Base-by-base conservation (phyloP, 2,329 filamentous ascomycete species). In the Penicillium sp. region DNA sequence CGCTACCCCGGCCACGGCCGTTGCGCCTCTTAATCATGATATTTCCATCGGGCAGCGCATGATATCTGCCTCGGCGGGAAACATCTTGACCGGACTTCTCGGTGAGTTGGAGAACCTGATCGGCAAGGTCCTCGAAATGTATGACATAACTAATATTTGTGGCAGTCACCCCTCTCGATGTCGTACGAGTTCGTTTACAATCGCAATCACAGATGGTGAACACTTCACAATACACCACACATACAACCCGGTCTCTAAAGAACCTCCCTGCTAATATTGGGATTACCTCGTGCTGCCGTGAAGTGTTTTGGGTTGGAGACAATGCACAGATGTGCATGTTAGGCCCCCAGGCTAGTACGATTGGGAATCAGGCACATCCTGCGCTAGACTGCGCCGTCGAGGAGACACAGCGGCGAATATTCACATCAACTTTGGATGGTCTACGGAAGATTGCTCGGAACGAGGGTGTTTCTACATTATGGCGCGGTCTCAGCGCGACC, bases 291-390 rank as follows among this genome's bases (percentile, higher is more conserved):
- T 99, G 95, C 77, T 99, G 95, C 72, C 88, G 95, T 59, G 93
- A 99, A 74, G 93, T 99, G 35, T 99, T 98, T 75, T 99, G 96
- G 82, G 87, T 93, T 62, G 93, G 91, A 64, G 93, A 96, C 70
- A 90, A 88, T 73, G 84, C 88, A 24, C 88, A 91, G 57, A 86
- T 89, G 62, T 96, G 93, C 72, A 80, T 96, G 60, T 89, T 90
- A n/a, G 85, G 84, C 58, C 55, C 71, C 26, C 56, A 67, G 57
- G 49, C 63, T 52, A 51, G 68, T 68, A 56, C 78, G 71, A 53
- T 77, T 80, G 47, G 76, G 77, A 39, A 75, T 78, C 56, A 62
- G 22, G 52, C 69, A 9, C 75, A 78, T 3, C 70, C 79, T 11
- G 77, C 80, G 19, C 80, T 84, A 54, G 87, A 89, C 63, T 99